These are phyloP conservation scores for Epichloe glyceriae DNA, from an alignment of 2,329 filamentous ascomycete genomes.

Conservation along the genomic window DNA sequence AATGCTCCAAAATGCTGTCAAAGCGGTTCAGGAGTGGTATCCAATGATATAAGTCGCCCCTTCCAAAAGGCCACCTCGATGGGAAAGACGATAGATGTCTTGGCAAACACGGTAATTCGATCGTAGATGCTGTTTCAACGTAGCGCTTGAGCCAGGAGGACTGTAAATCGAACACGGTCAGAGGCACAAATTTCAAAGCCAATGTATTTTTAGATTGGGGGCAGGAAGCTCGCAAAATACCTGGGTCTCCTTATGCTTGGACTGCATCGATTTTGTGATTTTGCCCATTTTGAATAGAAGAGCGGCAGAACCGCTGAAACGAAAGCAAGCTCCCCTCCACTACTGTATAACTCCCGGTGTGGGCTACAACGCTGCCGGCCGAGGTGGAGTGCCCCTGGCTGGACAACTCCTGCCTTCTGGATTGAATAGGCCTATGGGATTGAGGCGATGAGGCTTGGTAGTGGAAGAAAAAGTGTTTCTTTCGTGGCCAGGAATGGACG, in stretches of 20 bases:
- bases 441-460: not conserved
- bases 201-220: not conserved
- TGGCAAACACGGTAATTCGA: constrained; percentile 65
- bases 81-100: constrained; percentile 68
- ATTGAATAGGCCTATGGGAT: not conserved
- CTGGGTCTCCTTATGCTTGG: constrained; percentile 54
- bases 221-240: constrained; percentile 27
- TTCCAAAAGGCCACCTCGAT: constrained; percentile 83
- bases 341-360: constrained; percentile 28
- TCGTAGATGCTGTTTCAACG: constrained; percentile 54
- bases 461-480: not conserved
- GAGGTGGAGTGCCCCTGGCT: constrained; percentile 19
- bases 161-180: constrained; percentile 28
- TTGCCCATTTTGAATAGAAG: constrained; percentile 49
- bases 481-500: not conserved
- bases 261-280: constrained; percentile 54
- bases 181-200: not conserved
- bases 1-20: constrained; percentile 72
- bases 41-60: constrained; percentile 97
- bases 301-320: constrained; percentile 46
- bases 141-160: constrained; percentile 80
- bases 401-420: constrained; percentile 17
- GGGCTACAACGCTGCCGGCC: constrained; percentile 26
- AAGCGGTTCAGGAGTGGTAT: constrained; percentile 89
- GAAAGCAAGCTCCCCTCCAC: constrained; percentile 41